Conservation (phyloP, 306 rosid genomes). For the Prunus fruticosa region DNA sequence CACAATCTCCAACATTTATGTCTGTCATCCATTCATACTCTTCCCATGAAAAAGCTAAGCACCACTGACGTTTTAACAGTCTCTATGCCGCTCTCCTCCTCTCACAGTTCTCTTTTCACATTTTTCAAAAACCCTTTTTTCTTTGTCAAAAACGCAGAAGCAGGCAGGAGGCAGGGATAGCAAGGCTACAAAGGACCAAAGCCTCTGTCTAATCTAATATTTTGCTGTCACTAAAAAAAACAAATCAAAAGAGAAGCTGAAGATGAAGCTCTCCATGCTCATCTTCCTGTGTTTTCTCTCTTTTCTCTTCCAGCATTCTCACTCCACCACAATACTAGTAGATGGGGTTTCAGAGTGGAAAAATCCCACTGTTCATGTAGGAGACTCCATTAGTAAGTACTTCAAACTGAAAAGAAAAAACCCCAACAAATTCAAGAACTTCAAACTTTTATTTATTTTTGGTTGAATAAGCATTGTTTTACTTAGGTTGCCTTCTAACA, state of each 20-base stretch:
- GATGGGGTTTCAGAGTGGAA: constrained; percentile 89
- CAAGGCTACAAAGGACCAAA: constrained; percentile 13
- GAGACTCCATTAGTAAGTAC: constrained; percentile 80
- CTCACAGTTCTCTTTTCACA: constrained; percentile 31
- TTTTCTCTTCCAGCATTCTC: constrained; percentile 46
- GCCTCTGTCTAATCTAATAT: constrained; percentile 13
- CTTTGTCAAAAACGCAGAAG: constrained; percentile 30
- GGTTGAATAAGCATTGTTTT: not conserved
- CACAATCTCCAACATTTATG: constrained; percentile 42
- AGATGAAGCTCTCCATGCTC: constrained; percentile 45
- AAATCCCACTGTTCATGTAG: constrained; percentile 63
- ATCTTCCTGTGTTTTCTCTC: constrained; percentile 33
- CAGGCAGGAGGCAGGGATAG: constrained; percentile 7
- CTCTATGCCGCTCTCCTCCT: constrained; percentile 27
- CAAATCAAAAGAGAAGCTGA: constrained; percentile 2
- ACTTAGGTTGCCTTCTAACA: not conserved
- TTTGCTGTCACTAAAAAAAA: not conserved
- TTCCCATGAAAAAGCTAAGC: constrained; percentile 47
- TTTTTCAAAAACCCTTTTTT: constrained; percentile 47
- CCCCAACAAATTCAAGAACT: not conserved
- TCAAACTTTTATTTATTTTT: not conserved
- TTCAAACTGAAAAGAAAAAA: not conserved
- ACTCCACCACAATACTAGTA: constrained; percentile 53
- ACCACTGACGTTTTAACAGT: constrained; percentile 57
- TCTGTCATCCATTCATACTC: constrained; percentile 73